Evolutionary conservation across 2,329 filamentous ascomycete species (phyloP).

Genomic region (Colletotrichum australisinense): DNA sequence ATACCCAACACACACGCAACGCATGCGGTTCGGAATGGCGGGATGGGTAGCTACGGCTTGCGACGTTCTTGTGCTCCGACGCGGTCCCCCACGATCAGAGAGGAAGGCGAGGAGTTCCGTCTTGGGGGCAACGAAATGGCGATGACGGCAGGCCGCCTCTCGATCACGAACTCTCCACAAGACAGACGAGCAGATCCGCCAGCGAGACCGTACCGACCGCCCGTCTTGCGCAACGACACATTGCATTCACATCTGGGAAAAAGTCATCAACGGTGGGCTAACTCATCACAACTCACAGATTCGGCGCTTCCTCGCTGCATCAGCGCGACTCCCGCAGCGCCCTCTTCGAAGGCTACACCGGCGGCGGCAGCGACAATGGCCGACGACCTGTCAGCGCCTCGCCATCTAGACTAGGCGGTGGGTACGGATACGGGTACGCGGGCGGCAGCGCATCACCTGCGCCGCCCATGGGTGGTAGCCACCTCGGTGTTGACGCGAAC

Average conservation of each 20-base stretch:
- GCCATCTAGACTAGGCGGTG: constrained; percentile 56
- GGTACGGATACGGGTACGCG: constrained; percentile 63
- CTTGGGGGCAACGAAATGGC: no score
- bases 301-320: constrained; percentile 75
- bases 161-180: no score
- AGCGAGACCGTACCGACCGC: not conserved
- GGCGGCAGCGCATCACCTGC: constrained; percentile 33
- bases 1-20: not conserved
- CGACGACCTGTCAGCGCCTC: constrained; percentile 57
- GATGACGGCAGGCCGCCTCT: no score
- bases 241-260: not conserved
- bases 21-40: not conserved
- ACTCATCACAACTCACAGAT: constrained; percentile 57
- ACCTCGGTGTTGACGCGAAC: constrained; percentile 46
- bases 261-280: not conserved
- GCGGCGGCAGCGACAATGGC: constrained; percentile 47
- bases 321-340: constrained; percentile 79
- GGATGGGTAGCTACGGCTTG: not conserved
- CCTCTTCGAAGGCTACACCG: constrained; percentile 80
- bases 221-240: not conserved
- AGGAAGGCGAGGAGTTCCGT: no score
- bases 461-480: constrained; percentile 35
- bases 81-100: no score
- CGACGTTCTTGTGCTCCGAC: no score
- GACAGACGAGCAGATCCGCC: no score